These are phyloP conservation scores for Pseudotsuga menziesii DNA, from an alignment of 75 land plant genomes.

Conservation along the genomic window DNA sequence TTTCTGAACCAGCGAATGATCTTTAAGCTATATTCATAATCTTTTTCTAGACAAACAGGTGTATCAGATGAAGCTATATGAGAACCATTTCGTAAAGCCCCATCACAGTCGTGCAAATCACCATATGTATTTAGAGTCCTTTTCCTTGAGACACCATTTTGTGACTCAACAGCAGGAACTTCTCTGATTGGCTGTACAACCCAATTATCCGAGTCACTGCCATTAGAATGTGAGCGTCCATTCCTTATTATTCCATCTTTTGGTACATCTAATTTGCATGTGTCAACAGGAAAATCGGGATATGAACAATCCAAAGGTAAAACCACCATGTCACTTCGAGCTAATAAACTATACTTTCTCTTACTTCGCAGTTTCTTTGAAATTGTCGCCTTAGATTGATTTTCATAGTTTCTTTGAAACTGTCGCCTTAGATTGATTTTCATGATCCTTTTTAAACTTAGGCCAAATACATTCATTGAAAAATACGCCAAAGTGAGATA, in stretches of 20 bases:
- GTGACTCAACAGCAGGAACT: constrained; percentile 30
- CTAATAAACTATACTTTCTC: no score
- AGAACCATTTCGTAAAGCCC: constrained; percentile 17
- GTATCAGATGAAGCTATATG: constrained; percentile 5
- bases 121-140: constrained; percentile 8
- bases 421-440: no score
- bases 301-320: constrained; percentile 1
- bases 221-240: constrained; percentile 26
- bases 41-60: constrained; percentile 34
- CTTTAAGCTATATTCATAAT: constrained; percentile 72
- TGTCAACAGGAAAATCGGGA: background rate
- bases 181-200: constrained; percentile 12
- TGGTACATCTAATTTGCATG: background rate
- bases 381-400: no score
- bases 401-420: no score
- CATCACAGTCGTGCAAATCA: constrained; percentile 19
- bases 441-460: no score
- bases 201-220: constrained; percentile 40
- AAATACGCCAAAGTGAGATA: no score
- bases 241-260: constrained; percentile 21
- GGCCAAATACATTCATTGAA: no score
- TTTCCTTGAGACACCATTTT: constrained; percentile 26
- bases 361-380: no score
- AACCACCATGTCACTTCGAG: constrained; percentile 2
- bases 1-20: constrained; percentile 69